Conservation (phyloP, 768 basidiomycete genomes). For the Gelatoporia subvermispora region DNA sequence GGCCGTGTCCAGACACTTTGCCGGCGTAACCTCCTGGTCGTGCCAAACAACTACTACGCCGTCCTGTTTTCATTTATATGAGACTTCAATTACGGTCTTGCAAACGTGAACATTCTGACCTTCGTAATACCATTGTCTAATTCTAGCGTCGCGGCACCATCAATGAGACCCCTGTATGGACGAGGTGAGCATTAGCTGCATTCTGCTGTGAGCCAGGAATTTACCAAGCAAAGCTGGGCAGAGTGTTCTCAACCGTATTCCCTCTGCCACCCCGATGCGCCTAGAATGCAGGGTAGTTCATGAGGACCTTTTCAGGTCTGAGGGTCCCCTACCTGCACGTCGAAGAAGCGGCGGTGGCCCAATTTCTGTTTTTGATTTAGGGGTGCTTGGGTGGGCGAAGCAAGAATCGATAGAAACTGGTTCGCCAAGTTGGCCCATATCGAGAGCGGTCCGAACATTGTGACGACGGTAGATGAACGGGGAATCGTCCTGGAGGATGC, state of each 20-base stretch:
- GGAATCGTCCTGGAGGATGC: too few species aligned
- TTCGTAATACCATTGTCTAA: conserved; percentile 75
- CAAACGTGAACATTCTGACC: conserved; percentile 28
- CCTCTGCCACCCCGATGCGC: conserved; percentile 77
- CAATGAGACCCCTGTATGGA: conserved; percentile 58
- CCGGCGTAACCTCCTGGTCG: conserved; percentile 57
- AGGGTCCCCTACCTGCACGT: conserved; percentile 40
- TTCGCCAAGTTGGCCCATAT: conserved; percentile 14
- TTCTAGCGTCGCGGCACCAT: conserved; percentile 74
- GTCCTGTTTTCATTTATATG: conserved; percentile 43
- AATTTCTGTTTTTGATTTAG: conserved; percentile 11
- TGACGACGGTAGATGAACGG: not conserved
- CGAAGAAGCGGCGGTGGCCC: conserved; percentile 32
- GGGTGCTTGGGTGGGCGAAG: conserved; percentile 25
- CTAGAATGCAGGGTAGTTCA: conserved; percentile 30
- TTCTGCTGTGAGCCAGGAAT: conserved; percentile 5
- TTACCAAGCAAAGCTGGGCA: conserved; percentile 76
- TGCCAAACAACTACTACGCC: conserved; percentile 79
- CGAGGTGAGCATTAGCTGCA: conserved; percentile 1
- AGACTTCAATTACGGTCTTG: too few species aligned
- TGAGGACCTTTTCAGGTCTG: conserved; percentile 1
- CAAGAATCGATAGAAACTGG: conserved; percentile 10
- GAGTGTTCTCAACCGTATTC: conserved; percentile 65
- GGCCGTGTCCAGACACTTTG: conserved; percentile 65
- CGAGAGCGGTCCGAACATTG: conserved; percentile 11